phyloP scores from a whole-genome alignment of 1,139 yeast genomes.

The Lodderomyces beijingensis region DNA sequence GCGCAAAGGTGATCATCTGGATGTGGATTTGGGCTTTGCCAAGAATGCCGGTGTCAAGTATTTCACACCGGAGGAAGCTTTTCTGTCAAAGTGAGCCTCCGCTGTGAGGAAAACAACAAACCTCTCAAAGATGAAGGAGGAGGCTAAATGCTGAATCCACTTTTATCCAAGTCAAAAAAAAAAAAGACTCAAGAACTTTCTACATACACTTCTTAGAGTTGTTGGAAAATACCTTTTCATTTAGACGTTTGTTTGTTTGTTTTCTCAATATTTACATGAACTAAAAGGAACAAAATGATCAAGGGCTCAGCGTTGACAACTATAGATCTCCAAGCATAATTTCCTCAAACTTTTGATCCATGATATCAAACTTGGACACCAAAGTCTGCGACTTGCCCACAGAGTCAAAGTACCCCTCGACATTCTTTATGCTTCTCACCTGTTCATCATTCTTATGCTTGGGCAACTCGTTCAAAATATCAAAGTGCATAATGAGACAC shows the following conservation, averaged over 20 bases:
- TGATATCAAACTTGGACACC: constrained; percentile 18
- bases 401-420: constrained; percentile 56
- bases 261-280: no score
- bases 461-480: constrained; percentile 23
- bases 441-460: constrained; percentile 24
- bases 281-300: no score
- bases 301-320: no score
- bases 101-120: no score
- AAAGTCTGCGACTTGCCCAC: constrained; percentile 43
- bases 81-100: no score
- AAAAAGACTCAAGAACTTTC: no score
- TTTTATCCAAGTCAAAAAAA: no score
- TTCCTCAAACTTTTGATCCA: constrained; percentile 23
- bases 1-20: constrained; percentile 68
- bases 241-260: no score
- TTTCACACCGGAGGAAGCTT: constrained; percentile 64
- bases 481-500: constrained; percentile 33
- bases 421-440: constrained; percentile 30
- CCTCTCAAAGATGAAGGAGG: no score
- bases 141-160: no score
- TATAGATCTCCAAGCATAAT: constrained; percentile 20
- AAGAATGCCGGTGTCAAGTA: constrained; percentile 48
- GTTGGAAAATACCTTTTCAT: no score
- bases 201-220: no score
- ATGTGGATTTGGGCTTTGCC: constrained; percentile 72